Conservation (phyloP, 2,329 filamentous ascomycete genomes). For the Arthrobotrys pseudoclavata region DNA sequence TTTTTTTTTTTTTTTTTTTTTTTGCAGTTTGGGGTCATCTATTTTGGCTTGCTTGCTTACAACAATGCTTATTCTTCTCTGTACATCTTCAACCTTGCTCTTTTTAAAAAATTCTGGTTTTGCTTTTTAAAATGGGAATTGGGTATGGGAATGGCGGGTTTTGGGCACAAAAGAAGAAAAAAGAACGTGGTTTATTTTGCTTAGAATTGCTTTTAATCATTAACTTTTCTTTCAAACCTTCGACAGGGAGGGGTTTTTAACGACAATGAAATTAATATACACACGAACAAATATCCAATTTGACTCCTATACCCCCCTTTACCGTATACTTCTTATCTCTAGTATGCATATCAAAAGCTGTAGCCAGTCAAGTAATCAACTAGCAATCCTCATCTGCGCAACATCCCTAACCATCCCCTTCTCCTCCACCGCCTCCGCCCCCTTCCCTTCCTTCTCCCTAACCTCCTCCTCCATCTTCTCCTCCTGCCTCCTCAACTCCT, state of each 20-base stretch:
- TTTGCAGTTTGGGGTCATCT: not conserved
- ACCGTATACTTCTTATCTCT: too few species aligned
- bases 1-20: not conserved
- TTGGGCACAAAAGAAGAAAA: not conserved
- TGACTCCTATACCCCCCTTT: not conserved
- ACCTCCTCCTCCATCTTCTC: constrained; percentile 58
- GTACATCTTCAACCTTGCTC: constrained; percentile 20
- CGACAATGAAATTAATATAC: constrained; percentile 7
- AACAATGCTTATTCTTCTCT: constrained; percentile 12
- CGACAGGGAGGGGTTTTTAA: constrained; percentile 10
- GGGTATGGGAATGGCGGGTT: constrained; percentile 14
- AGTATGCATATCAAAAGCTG: not conserved
- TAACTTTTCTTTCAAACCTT: constrained; percentile 1
- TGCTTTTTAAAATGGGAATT: constrained; percentile 5
- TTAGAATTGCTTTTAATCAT: constrained; percentile 1
- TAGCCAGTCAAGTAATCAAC: not conserved
- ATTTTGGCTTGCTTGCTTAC: not conserved
- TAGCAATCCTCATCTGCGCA: constrained; percentile 50
- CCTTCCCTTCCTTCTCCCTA: constrained; percentile 48
- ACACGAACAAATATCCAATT: constrained; percentile 8
- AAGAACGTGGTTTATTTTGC: constrained; percentile 7
- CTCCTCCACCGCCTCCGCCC: constrained; percentile 31
- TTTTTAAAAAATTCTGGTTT: constrained; percentile 2
- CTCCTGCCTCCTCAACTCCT: constrained; percentile 54
- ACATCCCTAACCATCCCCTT: constrained; percentile 62